Evolutionary conservation across 306 rosid species (phyloP).

Genomic region (Glycine latifolia): DNA sequence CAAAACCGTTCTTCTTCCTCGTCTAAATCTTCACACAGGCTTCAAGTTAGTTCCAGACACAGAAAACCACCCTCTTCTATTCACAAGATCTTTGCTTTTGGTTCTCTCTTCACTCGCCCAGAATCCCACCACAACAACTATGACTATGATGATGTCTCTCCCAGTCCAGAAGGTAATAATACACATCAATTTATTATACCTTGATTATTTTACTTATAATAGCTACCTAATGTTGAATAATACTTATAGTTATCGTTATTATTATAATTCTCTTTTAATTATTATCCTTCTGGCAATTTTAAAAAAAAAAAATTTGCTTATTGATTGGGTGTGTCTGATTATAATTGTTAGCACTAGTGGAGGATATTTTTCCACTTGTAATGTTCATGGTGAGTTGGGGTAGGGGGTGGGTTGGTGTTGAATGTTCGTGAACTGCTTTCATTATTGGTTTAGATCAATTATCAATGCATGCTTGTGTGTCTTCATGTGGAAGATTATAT

Average conservation of each 20-base stretch:
- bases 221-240: neutral
- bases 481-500: constrained; percentile 55
- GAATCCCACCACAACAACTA: constrained; percentile 59
- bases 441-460: constrained; percentile 42
- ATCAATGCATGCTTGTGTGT: constrained; percentile 56
- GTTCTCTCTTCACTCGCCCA: constrained; percentile 74
- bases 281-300: neutral
- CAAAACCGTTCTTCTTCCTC: constrained; percentile 44
- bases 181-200: too few relatives aligned
- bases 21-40: constrained; percentile 41
- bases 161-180: constrained; percentile 85
- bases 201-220: too few relatives aligned
- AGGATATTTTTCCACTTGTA: too few relatives aligned
- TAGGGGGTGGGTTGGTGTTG: neutral
- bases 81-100: constrained; percentile 90
- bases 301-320: neutral
- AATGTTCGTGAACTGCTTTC: constrained; percentile 40
- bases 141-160: constrained; percentile 68
- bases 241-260: neutral
- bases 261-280: neutral
- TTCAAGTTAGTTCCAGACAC: constrained; percentile 44
- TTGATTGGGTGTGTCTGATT: neutral
- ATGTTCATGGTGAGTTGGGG: neutral
- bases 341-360: too few relatives aligned
- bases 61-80: constrained; percentile 59